Evolutionary conservation across 2,329 filamentous ascomycete species (phyloP), one percentile per base, ranked within the genome.

Genomic region (Beauveria brongniartii): DNA sequence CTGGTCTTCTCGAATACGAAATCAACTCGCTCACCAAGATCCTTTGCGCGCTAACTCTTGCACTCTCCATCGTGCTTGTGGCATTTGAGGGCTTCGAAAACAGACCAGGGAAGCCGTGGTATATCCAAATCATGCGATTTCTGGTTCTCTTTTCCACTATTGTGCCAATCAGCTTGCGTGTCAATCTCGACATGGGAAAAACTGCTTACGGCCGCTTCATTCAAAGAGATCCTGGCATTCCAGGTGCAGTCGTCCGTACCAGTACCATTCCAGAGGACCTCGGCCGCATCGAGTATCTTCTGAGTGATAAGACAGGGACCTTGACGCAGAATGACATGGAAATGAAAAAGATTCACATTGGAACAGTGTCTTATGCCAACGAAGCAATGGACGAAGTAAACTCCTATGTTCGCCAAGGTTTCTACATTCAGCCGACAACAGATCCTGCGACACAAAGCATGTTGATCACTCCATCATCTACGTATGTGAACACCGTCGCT

Each of bases 261-360:
- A 97, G 92, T 72, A 99, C 94, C 0, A 99, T 99, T 51, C 95
- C 94, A 0, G 94, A 99, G 73, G 94, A 99, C 69, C 78, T 99
- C 3, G 94, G 94, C 8, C 84, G 95, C 26, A 96, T 99, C 50
- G 94, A 99, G 73, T 99, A 99, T 72, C 80, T 99, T 2, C 80
- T 99, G 34, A 97, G 91, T 64, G 94, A 99, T 74, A 99, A 99
- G 75, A 99, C 94, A 0, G 94, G 94, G n/a, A 99, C 94, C 1
- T 75, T 99, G 63, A 99, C 94, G 0, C 92, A 97, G 67, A 99
- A 99, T 69, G 91, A 96, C 69, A 97, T 97, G 92, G 93, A 97
- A 70, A 88, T 99, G 82, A 96, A 95, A 72, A 99, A 99, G 75
- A 93, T 99, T 6, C 95, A 99, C 69, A 91, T 99, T 58, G 94